Base-by-base conservation (phyloP, 331 rosid species). In the Acacia pycnantha region DNA sequence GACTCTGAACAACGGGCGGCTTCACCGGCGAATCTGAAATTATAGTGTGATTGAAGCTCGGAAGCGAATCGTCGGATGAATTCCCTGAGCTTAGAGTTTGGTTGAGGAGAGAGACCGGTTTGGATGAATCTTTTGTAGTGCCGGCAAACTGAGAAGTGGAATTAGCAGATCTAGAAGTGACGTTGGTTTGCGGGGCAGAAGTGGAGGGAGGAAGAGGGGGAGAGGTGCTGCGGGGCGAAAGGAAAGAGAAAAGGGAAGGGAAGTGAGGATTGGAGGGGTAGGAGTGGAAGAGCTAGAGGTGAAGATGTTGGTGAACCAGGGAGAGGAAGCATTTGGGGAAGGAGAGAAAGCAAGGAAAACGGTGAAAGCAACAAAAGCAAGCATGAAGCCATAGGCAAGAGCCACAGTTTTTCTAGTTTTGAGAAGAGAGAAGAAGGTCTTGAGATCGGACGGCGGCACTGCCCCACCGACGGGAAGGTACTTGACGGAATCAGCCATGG, bases 401-500 rank as follows among this genome's bases (percentile, higher is more conserved):
- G 96, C 88, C 0, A 85, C 64, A 0, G 97, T 90, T 77, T 84
- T 88, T 86, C 92, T 88, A 29, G 94, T 79, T 83, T 86, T 93
- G 85, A 92, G 59, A 74, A 92, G 18, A 69, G 94, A 67, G 85
- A 91, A 83, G 82, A 92, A 88, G 65, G 74, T 85, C 66, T 78
- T 89, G 33, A 93, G 56, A 88, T 96, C 99, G 9, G 93, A 82
- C 76, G 74, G 26, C 13, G 87, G 40, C 70, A 66, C 76, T 54
- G 85, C 88, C 2, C 87, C 88, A 24, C 83, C 89, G 56, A 82
- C 77, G 41, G 94, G 90, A 6, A 15, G 73, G 66, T 91, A 86
- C 89, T 93, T 95, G 11, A 91, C 77, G 61, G 90, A 78, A 75
- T 92, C 97, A 7, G 97, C 97, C 99, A 93, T 94, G 87, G 85